A percentile compares a stretch with the other conserved stretches of the same genome.
phyloP scores from a whole-genome alignment of 2,329 filamentous ascomycete genomes.

The Hypoxylon sp. region DNA sequence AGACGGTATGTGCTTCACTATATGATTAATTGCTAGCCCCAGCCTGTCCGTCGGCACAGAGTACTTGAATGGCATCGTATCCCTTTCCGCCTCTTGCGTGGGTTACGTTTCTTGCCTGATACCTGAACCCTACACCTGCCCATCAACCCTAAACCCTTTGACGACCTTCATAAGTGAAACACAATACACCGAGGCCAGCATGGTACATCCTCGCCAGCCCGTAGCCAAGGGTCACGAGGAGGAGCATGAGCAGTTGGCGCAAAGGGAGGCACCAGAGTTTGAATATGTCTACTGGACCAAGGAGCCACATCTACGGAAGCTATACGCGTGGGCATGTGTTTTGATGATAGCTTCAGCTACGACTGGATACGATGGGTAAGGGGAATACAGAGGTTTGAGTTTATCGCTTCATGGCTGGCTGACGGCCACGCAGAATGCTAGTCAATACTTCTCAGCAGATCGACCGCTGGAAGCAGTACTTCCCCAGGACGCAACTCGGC shows the following conservation, averaged over 20 bases:
- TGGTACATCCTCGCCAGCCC: conserved; percentile 43
- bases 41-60: conserved; percentile 7
- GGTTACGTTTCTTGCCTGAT: not conserved
- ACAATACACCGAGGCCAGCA: conserved; percentile 33
- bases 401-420: conserved; percentile 10
- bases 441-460: conserved; percentile 73
- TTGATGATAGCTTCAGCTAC: conserved; percentile 73
- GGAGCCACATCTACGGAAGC: conserved; percentile 69
- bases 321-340: conserved; percentile 68
- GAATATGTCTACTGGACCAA: conserved; percentile 70
- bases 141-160: not conserved
- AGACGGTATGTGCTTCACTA: conserved; percentile 9
- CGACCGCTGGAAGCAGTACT: conserved; percentile 66
- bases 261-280: conserved; percentile 64
- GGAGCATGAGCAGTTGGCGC: conserved; percentile 57
- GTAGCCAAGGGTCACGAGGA: conserved; percentile 46
- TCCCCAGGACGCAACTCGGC: conserved; percentile 54
- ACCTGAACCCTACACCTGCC: not conserved
- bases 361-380: conserved; percentile 72
- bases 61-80: conserved; percentile 34
- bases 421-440: conserved; percentile 59
- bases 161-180: conserved; percentile 32
- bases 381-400: not conserved
- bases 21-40: conserved; percentile 31
- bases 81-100: conserved; percentile 19